A percentile compares a stretch with the other conserved stretches of the same genome.
phyloP scores from a whole-genome alignment of 2,329 filamentous ascomycete species.

The Gremmenia infestans region DNA sequence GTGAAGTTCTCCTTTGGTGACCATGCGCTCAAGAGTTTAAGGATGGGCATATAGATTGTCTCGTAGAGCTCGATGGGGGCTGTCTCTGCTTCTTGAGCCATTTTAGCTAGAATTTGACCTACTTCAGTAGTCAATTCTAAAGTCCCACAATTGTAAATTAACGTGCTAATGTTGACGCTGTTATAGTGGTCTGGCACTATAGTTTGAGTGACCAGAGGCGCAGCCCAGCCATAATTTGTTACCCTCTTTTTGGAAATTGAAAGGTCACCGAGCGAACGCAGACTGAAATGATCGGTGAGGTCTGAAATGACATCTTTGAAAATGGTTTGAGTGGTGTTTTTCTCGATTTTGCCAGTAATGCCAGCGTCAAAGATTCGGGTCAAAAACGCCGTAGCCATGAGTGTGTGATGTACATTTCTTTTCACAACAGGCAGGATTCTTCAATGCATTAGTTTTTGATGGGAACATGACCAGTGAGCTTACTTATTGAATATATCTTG shows the following conservation, averaged over 20 bases:
- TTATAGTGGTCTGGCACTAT: background rate
- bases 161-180: slow-evolving; percentile 3
- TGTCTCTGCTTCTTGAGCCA: background rate
- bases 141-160: slow-evolving; percentile 4
- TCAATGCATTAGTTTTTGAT: background rate
- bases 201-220: background rate
- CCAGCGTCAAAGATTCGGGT: slow-evolving; percentile 1
- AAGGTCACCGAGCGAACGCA: background rate
- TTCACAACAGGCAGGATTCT: slow-evolving; percentile 6
- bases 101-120: background rate
- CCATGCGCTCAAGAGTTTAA: slow-evolving; percentile 1
- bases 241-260: background rate
- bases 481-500: slow-evolving; percentile 14
- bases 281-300: slow-evolving; percentile 3
- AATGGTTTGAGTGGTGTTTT: background rate
- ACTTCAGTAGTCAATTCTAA: background rate
- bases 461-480: background rate
- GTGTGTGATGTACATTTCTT: background rate
- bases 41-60: slow-evolving; percentile 3
- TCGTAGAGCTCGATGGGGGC: background rate
- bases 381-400: slow-evolving; percentile 5
- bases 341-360: background rate
- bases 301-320: slow-evolving; percentile 8
- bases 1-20: background rate
- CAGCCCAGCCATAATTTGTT: background rate